Percentiles rank a stretch among this genome's conserved stretches.
phyloP scores from a whole-genome alignment of 176 grass and related monocot genomes.

The Elaeis guineensis region DNA sequence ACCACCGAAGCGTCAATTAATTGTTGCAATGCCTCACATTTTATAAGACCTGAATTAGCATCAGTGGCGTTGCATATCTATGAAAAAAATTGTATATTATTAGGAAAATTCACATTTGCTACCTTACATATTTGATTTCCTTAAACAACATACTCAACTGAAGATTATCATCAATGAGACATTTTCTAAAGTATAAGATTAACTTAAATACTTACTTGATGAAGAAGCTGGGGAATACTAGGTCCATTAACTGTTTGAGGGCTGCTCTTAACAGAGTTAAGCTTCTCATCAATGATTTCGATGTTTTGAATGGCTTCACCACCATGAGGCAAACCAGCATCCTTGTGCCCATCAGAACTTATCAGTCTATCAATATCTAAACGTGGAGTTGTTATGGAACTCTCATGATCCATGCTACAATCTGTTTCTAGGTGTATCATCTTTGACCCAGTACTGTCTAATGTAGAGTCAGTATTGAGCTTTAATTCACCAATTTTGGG shows the following conservation, averaged over 20 bases:
- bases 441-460: slow-evolving; percentile 49
- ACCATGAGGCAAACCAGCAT: slow-evolving; percentile 29
- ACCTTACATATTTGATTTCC: no score
- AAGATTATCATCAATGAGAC: no score
- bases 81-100: background rate
- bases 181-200: slow-evolving; percentile 5
- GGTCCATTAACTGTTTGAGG: slow-evolving; percentile 37
- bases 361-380: slow-evolving; percentile 49
- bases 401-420: slow-evolving; percentile 52
- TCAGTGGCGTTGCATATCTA: slow-evolving; percentile 79
- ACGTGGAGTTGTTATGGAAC: slow-evolving; percentile 50
- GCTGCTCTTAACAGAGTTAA: slow-evolving; percentile 50
- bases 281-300: slow-evolving; percentile 13
- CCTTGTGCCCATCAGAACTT: slow-evolving; percentile 53
- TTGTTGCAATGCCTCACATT: slow-evolving; percentile 64
- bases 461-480: slow-evolving; percentile 20
- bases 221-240: slow-evolving; percentile 89
- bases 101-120: background rate
- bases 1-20: slow-evolving; percentile 62
- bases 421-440: slow-evolving; percentile 60
- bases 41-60: slow-evolving; percentile 51
- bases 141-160: no score
- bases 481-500: slow-evolving; percentile 38
- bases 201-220: slow-evolving; percentile 46
- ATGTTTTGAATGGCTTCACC: slow-evolving; percentile 35